A percentile compares a stretch with the other conserved stretches of the same genome.
phyloP scores from a whole-genome alignment of 2,329 filamentous ascomycete species.

The Penicillium sp. region DNA sequence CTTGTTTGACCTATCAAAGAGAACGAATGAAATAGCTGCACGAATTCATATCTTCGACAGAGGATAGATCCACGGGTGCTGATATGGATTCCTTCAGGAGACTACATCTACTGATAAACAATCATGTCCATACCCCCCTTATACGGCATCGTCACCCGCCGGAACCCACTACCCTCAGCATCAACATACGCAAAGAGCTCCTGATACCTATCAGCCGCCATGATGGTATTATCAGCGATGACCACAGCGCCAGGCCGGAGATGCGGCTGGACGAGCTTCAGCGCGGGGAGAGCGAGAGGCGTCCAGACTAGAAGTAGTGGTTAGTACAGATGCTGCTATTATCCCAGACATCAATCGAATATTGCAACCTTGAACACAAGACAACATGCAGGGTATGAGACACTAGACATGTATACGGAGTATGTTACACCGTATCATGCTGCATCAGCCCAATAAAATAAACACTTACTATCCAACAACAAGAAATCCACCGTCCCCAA shows the following conservation, averaged over 20 bases:
- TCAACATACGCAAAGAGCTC: slow-evolving; percentile 20
- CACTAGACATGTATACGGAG: not conserved
- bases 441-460: not conserved
- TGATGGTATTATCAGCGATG: slow-evolving; percentile 18
- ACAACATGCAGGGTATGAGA: not conserved
- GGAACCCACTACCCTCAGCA: slow-evolving; percentile 16
- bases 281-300: slow-evolving; percentile 49
- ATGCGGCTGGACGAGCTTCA: slow-evolving; percentile 17
- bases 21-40: not conserved
- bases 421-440: not conserved
- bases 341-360: not conserved
- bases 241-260: slow-evolving; percentile 17
- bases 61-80: too few species aligned
- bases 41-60: not conserved
- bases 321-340: not conserved
- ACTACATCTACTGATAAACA: slow-evolving; percentile 14
- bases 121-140: slow-evolving; percentile 20
- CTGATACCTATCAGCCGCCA: slow-evolving; percentile 7
- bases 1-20: not conserved
- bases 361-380: not conserved
- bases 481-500: slow-evolving; percentile 55
- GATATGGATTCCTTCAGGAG: not conserved
- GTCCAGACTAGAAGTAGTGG: slow-evolving; percentile 52
- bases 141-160: slow-evolving; percentile 19
- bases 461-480: slow-evolving; percentile 58